Conservation (phyloP, 148 eudicot species). For the Amaranthus palmeri region DNA sequence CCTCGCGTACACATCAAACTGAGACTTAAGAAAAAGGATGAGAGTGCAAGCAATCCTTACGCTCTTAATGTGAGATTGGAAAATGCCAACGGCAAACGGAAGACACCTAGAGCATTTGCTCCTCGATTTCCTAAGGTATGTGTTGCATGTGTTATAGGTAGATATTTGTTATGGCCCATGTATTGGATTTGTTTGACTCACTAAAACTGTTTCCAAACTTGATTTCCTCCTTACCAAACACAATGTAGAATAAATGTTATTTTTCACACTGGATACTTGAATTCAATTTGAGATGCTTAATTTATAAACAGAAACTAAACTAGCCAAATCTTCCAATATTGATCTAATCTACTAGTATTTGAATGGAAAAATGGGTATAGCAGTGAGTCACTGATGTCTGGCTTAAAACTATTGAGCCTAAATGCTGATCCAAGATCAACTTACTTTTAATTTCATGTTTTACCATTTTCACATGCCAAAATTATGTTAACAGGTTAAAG, state of each 20-base stretch:
- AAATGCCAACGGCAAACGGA: constrained; percentile 39
- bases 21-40: constrained; percentile 45
- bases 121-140: constrained; percentile 91
- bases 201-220: neutral
- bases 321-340: neutral
- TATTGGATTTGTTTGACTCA: neutral
- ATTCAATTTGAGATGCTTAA: neutral
- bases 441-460: neutral
- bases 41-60: constrained; percentile 18
- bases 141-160: neutral
- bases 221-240: neutral
- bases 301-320: neutral
- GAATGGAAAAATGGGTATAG: neutral
- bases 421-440: constrained; percentile 1
- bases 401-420: neutral
- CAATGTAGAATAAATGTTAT: neutral
- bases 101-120: constrained; percentile 59
- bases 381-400: neutral
- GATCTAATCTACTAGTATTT: neutral
- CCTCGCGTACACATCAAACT: constrained; percentile 66
- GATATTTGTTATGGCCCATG: neutral
- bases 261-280: neutral
- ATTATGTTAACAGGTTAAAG: constrained; percentile 58
- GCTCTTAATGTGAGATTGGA: constrained; percentile 63
- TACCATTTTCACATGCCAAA: neutral